A percentile compares a stretch with the other conserved stretches of the same genome.
These are phyloP conservation scores for Salvia sclarea DNA, from an alignment of 305 asterid genomes.

Conservation along the genomic window DNA sequence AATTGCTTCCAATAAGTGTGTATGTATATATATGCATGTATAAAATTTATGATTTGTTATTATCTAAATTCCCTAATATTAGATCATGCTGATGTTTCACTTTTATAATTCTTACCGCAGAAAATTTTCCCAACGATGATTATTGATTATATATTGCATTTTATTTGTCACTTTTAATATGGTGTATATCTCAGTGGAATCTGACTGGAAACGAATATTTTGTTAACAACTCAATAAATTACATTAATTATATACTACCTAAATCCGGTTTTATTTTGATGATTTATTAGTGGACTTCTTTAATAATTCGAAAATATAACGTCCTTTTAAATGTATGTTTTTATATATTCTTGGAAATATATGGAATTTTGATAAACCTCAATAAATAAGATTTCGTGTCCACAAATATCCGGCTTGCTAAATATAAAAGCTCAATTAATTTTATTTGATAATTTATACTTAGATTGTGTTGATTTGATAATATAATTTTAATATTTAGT, in stretches of 20 bases:
- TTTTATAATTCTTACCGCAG: not conserved
- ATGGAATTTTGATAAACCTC: not conserved
- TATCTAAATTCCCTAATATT: too few species aligned
- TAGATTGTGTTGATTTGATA: not conserved
- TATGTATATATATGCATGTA: too few species aligned
- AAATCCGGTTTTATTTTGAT: not conserved
- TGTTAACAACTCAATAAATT: not conserved
- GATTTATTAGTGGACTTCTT: not conserved
- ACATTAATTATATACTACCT: not conserved
- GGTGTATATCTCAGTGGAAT: not conserved
- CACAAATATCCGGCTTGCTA: not conserved
- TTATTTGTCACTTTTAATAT: not conserved
- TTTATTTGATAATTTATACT: not conserved
- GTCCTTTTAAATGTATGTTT: not conserved
- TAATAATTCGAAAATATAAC: not conserved
- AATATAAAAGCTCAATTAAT: not conserved
- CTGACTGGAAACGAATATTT: not conserved
- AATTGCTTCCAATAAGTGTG: not conserved
- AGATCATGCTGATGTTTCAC: not conserved
- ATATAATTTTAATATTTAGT: not conserved
- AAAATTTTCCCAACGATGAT: not conserved
- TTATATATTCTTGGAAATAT: not conserved
- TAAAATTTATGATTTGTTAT: too few species aligned
- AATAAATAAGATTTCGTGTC: not conserved
- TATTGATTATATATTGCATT: not conserved